A percentile compares a stretch with the other conserved stretches of the same genome.
These are phyloP conservation scores for Termitomyces sp. DNA, from an alignment of 768 basidiomycete genomes.

Conservation along the genomic window DNA sequence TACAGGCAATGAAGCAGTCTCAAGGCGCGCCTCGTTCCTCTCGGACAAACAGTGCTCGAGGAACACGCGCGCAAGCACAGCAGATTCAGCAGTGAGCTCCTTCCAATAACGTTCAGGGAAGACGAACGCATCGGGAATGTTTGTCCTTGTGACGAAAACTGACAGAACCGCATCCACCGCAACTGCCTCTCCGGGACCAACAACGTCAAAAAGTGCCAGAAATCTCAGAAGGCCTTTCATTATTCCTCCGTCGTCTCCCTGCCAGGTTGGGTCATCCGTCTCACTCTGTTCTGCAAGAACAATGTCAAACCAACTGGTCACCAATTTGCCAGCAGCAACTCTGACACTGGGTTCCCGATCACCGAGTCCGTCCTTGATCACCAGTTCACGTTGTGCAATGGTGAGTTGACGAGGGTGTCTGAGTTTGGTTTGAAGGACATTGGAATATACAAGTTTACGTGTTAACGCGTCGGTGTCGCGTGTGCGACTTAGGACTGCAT, in stretches of 20 bases:
- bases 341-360: constrained; percentile 83
- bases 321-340: constrained; percentile 73
- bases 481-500: constrained; percentile 67
- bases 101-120: constrained; percentile 82
- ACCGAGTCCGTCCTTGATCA: constrained; percentile 84
- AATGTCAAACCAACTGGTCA: constrained; percentile 77
- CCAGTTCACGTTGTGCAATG: constrained; percentile 75
- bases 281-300: constrained; percentile 34
- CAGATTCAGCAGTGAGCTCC: constrained; percentile 68
- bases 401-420: constrained; percentile 67
- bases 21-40: constrained; percentile 59
- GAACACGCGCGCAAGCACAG: constrained; percentile 80
- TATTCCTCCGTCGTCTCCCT: constrained; percentile 39
- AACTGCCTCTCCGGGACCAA: constrained; percentile 61
- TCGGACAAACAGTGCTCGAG: constrained; percentile 71
- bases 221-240: constrained; percentile 42
- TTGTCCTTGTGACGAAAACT: constrained; percentile 66
- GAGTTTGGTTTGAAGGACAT: constrained; percentile 48
- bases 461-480: constrained; percentile 81
- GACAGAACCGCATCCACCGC: constrained; percentile 80
- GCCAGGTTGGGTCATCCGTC: constrained; percentile 25
- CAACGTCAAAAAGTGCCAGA: constrained; percentile 50
- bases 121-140: constrained; percentile 63
- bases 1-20: constrained; percentile 69
- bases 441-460: constrained; percentile 72